phyloP scores from a whole-genome alignment of 192 early-diverging fungal species.

The Linnemannia schmuckeri region DNA sequence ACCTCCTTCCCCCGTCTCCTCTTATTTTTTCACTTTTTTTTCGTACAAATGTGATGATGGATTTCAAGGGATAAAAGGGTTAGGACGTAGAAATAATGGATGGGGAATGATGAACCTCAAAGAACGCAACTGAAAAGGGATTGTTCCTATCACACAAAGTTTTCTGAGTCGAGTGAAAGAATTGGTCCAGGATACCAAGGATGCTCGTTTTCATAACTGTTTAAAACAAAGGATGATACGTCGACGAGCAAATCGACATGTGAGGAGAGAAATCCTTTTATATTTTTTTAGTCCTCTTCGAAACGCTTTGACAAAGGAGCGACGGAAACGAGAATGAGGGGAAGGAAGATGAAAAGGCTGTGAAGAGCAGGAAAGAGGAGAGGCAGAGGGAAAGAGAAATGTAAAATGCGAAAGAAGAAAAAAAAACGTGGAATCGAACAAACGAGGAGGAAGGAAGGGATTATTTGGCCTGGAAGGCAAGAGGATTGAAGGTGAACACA shows the following conservation, averaged over 20 bases:
- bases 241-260: neutral
- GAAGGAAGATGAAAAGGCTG: neutral
- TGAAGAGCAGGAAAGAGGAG: neutral
- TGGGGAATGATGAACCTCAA: neutral
- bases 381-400: constrained; percentile 2
- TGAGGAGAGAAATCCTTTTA: neutral
- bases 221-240: neutral
- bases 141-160: neutral
- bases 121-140: neutral
- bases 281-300: neutral
- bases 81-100: neutral
- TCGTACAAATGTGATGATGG: neutral
- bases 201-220: neutral
- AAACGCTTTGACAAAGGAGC: neutral
- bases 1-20: constrained; percentile 1
- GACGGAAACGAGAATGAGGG: neutral
- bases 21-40: neutral
- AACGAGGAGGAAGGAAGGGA: neutral
- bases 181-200: neutral
- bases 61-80: neutral
- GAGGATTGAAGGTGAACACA: neutral
- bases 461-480: neutral
- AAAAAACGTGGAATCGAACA: neutral
- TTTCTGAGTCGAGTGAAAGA: neutral
- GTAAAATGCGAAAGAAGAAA: neutral